Base-by-base conservation (phyloP, 1,284 basidiomycete genomes). In the Uromyces viciae-fabae region DNA sequence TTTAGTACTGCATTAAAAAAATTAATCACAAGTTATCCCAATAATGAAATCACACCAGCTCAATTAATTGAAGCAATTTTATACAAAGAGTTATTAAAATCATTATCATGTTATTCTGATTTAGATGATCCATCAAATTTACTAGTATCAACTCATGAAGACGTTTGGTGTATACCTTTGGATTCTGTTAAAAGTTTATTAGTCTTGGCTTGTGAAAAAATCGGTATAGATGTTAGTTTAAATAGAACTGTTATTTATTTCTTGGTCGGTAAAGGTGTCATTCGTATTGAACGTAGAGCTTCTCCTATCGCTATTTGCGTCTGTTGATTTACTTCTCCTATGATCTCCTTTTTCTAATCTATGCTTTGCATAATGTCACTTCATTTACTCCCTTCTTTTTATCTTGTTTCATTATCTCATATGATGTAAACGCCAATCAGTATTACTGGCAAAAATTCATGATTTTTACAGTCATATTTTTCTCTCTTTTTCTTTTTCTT, bases 31-130 rank as follows among this genome's bases (percentile, higher is more conserved):
- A 49, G n/a, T 36, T 72, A 73, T 28, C 77, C 40, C 19, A 52
- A 68, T 15, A 4, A 49, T 17, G n/a, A 42, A 7, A 38, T 80
- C 33, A 73, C 77, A 17, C 69, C 77, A 14, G 58, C 68, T 71
- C 68, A 80, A 80, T 42, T 80, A 31, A 80, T 80, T n/a, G 77
- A 80, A 80, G 77, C 69, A 8, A 33, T 60, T n/a, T 71, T 80
- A 15, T 80, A 80, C 56, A 43, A 72, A 36, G 68, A 73, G 15
- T 54, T 80, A 73, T 52, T 80, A 40, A 60, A 80, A 33, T 2
- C 22, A 1, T 42, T 80, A 28, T 71, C 42, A 7, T 75, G 43
- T 28, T 11, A 11, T 15, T 54, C 71, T 8, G 2, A 28, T 25
- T 46, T 3, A 19, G 58, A n/a, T 25, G 25, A 17, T 14, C 5